Evolutionary conservation across 2,329 filamentous ascomycete species (phyloP).

Genomic region (Ophioceras dolichostomum): DNA sequence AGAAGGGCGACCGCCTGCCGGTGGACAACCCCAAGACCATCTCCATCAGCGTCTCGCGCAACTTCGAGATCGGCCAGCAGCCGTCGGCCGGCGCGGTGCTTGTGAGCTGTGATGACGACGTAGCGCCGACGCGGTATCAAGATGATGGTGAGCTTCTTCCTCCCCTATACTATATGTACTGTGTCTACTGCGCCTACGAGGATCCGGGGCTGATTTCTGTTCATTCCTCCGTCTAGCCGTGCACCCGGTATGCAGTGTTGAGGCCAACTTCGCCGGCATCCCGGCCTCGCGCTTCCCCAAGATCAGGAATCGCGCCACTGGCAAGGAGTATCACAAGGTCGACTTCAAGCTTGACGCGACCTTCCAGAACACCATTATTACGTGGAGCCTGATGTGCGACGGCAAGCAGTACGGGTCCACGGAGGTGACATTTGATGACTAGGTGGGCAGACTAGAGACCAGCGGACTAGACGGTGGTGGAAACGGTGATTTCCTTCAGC

Average conservation of each 20-base stretch:
- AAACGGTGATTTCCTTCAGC: background rate
- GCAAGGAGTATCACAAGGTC: conserved; percentile 6
- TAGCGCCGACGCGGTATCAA: conserved; percentile 4
- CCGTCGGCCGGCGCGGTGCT: conserved; percentile 3
- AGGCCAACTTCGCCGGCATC: conserved; percentile 6
- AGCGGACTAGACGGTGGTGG: background rate
- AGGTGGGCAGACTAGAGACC: background rate
- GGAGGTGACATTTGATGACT: conserved; percentile 5
- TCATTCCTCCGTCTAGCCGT: background rate
- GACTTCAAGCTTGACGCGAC: conserved; percentile 7
- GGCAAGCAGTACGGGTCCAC: conserved; percentile 5
- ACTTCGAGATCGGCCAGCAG: conserved; percentile 2
- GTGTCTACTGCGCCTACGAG: background rate
- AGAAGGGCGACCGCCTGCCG: conserved; percentile 6
- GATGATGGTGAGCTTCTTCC: conserved; percentile 2
- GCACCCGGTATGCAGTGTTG: conserved; percentile 5
- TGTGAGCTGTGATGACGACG: conserved; percentile 5
- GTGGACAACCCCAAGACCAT: conserved; percentile 1
- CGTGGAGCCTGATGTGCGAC: conserved; percentile 3
- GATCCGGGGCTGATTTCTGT: background rate
- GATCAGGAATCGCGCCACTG: conserved; percentile 1
- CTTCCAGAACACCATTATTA: conserved; percentile 2
- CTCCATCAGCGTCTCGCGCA: background rate
- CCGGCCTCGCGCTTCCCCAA: conserved; percentile 5
- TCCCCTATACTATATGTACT: too few species aligned